Conservation (phyloP, 2,329 filamentous ascomycete species). For the Xylaria sp. region DNA sequence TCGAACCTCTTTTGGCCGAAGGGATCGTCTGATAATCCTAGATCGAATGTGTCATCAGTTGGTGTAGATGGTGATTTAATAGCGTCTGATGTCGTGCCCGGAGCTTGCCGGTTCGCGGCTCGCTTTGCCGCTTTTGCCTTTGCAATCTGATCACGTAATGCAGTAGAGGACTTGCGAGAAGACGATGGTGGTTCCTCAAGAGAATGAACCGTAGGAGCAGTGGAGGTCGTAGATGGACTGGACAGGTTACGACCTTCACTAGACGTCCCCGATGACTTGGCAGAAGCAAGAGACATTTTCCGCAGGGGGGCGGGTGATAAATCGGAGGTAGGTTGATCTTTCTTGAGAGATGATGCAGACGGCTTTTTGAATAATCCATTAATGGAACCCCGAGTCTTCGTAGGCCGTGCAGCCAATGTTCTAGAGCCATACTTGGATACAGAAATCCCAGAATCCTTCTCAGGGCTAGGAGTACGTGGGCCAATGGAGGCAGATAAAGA, state of each 20-base stretch:
- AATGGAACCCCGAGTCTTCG: constrained; percentile 63
- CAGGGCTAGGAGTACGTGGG: constrained; percentile 53
- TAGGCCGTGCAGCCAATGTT: constrained; percentile 56
- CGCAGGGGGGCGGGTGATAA: constrained; percentile 48
- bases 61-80: constrained; percentile 56
- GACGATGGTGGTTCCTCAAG: constrained; percentile 47
- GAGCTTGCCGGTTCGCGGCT: constrained; percentile 56
- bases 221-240: constrained; percentile 52
- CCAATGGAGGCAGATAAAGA: constrained; percentile 47
- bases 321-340: constrained; percentile 39
- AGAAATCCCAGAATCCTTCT: constrained; percentile 47
- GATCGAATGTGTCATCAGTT: constrained; percentile 64
- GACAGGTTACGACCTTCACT: constrained; percentile 51
- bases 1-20: constrained; percentile 74
- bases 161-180: constrained; percentile 75
- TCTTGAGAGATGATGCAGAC: constrained; percentile 56
- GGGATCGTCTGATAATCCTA: constrained; percentile 70
- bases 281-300: constrained; percentile 54
- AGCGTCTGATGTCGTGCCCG: constrained; percentile 40
- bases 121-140: constrained; percentile 87
- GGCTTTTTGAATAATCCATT: constrained; percentile 67
- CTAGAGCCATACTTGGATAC: constrained; percentile 58
- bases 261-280: constrained; percentile 52
- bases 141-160: constrained; percentile 89
- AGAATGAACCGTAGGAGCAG: constrained; percentile 51